Evolutionary conservation across 2,329 filamentous ascomycete genomes (phyloP), one percentile per base, ranked within the genome.

Genomic region (Fusarium sp.): DNA sequence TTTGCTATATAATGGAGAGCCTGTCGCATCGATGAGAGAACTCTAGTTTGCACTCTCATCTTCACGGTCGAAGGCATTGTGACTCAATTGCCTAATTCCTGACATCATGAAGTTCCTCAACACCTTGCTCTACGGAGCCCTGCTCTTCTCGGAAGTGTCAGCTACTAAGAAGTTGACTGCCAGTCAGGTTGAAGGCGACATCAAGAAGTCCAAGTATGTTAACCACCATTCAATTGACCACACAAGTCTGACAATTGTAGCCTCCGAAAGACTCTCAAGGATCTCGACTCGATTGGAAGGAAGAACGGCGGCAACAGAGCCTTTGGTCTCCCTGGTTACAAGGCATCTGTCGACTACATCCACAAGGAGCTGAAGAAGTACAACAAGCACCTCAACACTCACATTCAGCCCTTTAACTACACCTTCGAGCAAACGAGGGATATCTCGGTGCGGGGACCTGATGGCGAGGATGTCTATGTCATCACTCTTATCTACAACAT

Each of bases 221-320:
- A 22, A 40, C 1, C 2, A 9, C 10, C 24, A 35, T 8, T 13
- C 22, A 11, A 11, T 13, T 2, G 0, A 4, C 3, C 7, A 24
- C 11, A 14, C 14, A 10, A 9, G 3, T 20, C 62, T 74, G 45
- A 73, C 41, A n/a, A 15, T 8, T 2, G 44, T 50, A 87, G 86
- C 22, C 78, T 89, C 20, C 80, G 84, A 74, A 79, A 81, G 55
- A 85, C 85, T 45, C 82, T 89, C n/a, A 79, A 81, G 71, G 80
- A 83, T 58, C 79, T 89, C 7, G 80, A 89, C 72, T 76, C 81
- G 43, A 89, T 89, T 54, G 87, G 82, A 14, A 77, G 76, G 30
- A 79, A 82, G 51, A 85, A 89, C 69, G 86, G 84, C 39, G 87
- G 86, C 17, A 89, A 88, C 75, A 82, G 87, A 50, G 87, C 87